phyloP scores from a whole-genome alignment of 352 stramenopile genomes.

The Globisporangium cederbergense region DNA sequence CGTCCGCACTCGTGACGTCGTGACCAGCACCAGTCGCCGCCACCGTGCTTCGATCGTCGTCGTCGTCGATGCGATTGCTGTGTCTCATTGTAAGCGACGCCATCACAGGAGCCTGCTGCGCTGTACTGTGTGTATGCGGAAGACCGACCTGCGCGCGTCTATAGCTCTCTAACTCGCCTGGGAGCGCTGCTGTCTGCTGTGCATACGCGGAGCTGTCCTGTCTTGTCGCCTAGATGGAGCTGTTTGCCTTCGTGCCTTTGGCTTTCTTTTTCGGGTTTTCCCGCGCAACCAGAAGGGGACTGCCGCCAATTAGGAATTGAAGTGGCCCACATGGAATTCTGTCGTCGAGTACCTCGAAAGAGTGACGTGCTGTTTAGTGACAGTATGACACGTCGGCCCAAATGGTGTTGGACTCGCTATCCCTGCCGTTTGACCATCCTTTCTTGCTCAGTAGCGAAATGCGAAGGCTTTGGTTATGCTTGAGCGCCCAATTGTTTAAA shows the following conservation, averaged over 20 bases:
- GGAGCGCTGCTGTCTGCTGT: background rate
- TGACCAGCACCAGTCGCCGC: background rate
- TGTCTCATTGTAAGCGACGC: constrained; percentile 6
- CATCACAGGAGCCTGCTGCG: background rate
- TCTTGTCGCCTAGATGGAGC: background rate
- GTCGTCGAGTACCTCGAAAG: background rate
- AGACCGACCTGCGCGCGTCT: background rate
- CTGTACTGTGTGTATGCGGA: background rate
- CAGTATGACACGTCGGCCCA: background rate
- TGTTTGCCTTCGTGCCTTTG: background rate
- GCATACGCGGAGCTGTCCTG: constrained; percentile 4
- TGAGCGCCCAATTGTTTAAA: no score
- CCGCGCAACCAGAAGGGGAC: background rate
- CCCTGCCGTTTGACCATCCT: no score
- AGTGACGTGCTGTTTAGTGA: background rate
- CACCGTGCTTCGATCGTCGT: background rate
- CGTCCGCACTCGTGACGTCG: constrained; percentile 12
- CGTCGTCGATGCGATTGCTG: background rate
- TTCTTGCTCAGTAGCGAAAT: no score
- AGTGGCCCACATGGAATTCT: constrained; percentile 11
- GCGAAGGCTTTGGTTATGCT: no score
- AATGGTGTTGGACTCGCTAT: no score
- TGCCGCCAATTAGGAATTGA: constrained; percentile 14
- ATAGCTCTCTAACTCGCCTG: background rate
- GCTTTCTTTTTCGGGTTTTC: constrained; percentile 1